Evolutionary conservation across 2,329 filamentous ascomycete genomes (phyloP).

Genomic region (Alternaria infectoria): DNA sequence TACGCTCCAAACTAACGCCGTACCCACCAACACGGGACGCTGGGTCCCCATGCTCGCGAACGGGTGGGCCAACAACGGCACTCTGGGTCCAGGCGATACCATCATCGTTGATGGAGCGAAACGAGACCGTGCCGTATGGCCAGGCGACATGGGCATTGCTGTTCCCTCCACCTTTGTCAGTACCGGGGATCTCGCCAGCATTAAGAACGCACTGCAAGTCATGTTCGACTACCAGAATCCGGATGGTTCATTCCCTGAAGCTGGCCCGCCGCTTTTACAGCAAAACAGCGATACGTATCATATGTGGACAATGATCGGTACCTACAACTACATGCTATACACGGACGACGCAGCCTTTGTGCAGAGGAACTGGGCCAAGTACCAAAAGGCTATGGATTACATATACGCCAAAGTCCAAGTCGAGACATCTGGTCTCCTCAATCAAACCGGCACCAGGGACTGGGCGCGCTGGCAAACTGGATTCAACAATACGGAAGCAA

Average conservation of each 20-base stretch:
- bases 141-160: slow-evolving; percentile 27
- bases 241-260: slow-evolving; percentile 24
- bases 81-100: slow-evolving; percentile 39
- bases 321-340: slow-evolving; percentile 28
- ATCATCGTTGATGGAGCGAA: slow-evolving; percentile 51
- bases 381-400: slow-evolving; percentile 21
- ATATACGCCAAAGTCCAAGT: slow-evolving; percentile 15
- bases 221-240: slow-evolving; percentile 30
- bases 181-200: slow-evolving; percentile 17
- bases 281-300: slow-evolving; percentile 31
- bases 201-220: slow-evolving; percentile 22
- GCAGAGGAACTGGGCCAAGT: slow-evolving; percentile 18
- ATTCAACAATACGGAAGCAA: slow-evolving; percentile 41
- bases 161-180: slow-evolving; percentile 18
- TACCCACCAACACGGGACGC: slow-evolving; percentile 43
- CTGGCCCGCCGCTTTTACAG: slow-evolving; percentile 21
- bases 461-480: slow-evolving; percentile 41
- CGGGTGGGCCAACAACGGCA: slow-evolving; percentile 47
- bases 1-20: slow-evolving; percentile 48
- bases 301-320: slow-evolving; percentile 26
- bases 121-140: slow-evolving; percentile 48
- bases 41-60: slow-evolving; percentile 25
- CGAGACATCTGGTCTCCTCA: slow-evolving; percentile 19
- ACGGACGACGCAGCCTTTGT: slow-evolving; percentile 19
- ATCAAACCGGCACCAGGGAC: slow-evolving; percentile 31